Evolutionary conservation across 1,284 basidiomycete species (phyloP).

Genomic region (Leccinum olivaceoglutinosum): DNA sequence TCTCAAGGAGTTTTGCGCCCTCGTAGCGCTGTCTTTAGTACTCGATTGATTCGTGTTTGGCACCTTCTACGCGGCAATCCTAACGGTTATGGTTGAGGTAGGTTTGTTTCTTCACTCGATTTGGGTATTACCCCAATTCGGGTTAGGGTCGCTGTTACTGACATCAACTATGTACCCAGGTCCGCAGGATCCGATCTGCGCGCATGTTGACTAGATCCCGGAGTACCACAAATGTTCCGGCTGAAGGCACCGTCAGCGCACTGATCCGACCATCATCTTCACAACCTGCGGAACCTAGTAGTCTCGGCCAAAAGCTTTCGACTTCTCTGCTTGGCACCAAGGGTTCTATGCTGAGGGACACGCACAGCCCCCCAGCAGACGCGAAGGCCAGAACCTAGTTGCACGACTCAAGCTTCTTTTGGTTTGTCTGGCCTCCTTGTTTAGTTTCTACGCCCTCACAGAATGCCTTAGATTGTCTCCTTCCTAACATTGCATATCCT

Average conservation of each 20-base stretch:
- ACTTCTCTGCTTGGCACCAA: constrained; percentile 59
- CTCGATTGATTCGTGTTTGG: constrained; percentile 88
- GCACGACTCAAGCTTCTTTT: constrained; percentile 87
- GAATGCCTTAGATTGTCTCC: constrained; percentile 57
- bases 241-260: constrained; percentile 30
- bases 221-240: constrained; percentile 25
- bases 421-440: constrained; percentile 36
- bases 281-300: constrained; percentile 19
- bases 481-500: constrained; percentile 88
- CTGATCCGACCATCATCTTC: constrained; percentile 18
- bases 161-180: constrained; percentile 26
- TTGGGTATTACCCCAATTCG: neutral
- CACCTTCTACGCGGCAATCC: constrained; percentile 85
- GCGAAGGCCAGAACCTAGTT: constrained; percentile 60
- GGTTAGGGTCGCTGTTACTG: constrained; percentile 18
- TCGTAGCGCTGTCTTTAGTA: constrained; percentile 82
- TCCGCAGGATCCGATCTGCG: constrained; percentile 45
- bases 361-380: constrained; percentile 18
- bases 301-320: constrained; percentile 42
- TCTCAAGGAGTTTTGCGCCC: constrained; percentile 90
- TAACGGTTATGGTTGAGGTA: constrained; percentile 94
- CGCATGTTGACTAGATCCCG: constrained; percentile 38
- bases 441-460: constrained; percentile 7
- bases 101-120: constrained; percentile 16
- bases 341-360: constrained; percentile 46